These are phyloP conservation scores for Monosporascus cannonballus DNA, from an alignment of 2,329 filamentous ascomycete genomes.

Conservation along the genomic window DNA sequence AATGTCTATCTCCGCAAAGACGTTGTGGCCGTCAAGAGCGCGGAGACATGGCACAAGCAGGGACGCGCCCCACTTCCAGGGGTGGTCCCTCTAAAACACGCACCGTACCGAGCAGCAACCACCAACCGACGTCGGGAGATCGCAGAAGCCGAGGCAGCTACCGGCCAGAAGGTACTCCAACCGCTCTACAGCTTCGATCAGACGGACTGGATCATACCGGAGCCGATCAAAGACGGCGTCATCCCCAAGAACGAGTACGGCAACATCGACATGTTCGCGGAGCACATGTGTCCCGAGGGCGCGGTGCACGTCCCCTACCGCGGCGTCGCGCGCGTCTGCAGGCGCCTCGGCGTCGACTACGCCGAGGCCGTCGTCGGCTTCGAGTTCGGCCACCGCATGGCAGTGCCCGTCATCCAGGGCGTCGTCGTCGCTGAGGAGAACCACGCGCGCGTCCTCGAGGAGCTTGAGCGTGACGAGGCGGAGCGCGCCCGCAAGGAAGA, in stretches of 20 bases:
- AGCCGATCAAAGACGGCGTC: conserved; percentile 73
- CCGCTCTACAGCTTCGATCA: conserved; percentile 79
- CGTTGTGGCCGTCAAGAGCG: conserved; percentile 78
- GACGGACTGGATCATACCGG: conserved; percentile 92
- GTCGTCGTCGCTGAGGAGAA: conserved; percentile 84
- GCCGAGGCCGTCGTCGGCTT: conserved; percentile 95
- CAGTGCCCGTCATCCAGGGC: conserved; percentile 84
- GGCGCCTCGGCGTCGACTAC: conserved; percentile 76
- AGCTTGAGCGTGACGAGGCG: conserved; percentile 70
- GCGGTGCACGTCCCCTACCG: conserved; percentile 78
- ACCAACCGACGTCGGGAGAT: conserved; percentile 82
- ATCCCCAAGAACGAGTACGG: conserved; percentile 95
- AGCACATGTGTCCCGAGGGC: conserved; percentile 80
- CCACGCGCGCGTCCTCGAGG: conserved; percentile 65
- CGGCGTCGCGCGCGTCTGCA: conserved; percentile 74
- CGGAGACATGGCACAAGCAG: conserved; percentile 97
- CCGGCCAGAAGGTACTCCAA: conserved; percentile 78
- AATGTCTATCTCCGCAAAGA: conserved; percentile 76
- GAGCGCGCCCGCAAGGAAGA: conserved; percentile 75
- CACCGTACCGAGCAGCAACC: conserved; percentile 87
- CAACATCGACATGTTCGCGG: conserved; percentile 93
- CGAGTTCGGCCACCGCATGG: conserved; percentile 91
- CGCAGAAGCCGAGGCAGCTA: conserved; percentile 73
- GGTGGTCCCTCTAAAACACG: conserved; percentile 72
- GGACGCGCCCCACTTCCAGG: conserved; percentile 69